Conservation (phyloP, 768 basidiomycete genomes). For the Boletus rufocinnamomeus region DNA sequence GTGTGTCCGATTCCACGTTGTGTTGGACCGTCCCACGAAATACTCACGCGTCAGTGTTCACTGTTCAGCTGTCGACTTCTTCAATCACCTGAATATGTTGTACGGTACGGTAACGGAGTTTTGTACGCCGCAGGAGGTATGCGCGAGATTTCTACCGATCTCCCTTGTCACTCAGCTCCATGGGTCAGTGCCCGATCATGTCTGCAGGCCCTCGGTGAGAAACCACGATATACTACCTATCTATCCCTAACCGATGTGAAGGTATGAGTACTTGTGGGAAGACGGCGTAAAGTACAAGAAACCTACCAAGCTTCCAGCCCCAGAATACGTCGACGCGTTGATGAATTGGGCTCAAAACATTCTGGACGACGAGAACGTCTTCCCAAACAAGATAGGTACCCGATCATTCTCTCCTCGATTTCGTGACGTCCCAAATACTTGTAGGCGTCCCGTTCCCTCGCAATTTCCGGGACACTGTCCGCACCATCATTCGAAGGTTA, state of each 20-base stretch:
- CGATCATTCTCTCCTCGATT: slow-evolving; percentile 8
- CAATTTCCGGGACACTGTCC: slow-evolving; percentile 87
- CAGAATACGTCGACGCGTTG: slow-evolving; percentile 94
- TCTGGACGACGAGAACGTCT: slow-evolving; percentile 88
- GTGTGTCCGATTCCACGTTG: slow-evolving; percentile 45
- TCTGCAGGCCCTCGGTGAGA: slow-evolving; percentile 89
- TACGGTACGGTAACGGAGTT: slow-evolving; percentile 99
- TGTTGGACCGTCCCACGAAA: not conserved
- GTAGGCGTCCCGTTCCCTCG: slow-evolving; percentile 88
- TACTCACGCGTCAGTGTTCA: slow-evolving; percentile 4
- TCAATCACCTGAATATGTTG: slow-evolving; percentile 99
- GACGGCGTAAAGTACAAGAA: slow-evolving; percentile 85
- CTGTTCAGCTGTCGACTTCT: slow-evolving; percentile 93
- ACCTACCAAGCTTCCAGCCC: slow-evolving; percentile 92
- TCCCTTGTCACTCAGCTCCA: slow-evolving; percentile 9
- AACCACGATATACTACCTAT: not conserved
- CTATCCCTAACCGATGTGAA: slow-evolving; percentile 34
- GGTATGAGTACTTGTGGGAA: slow-evolving; percentile 96
- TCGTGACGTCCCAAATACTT: slow-evolving; percentile 8
- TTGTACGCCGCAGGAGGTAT: slow-evolving; percentile 89
- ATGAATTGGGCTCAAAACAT: slow-evolving; percentile 98
- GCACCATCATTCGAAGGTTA: slow-evolving; percentile 86
- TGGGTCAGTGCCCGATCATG: slow-evolving; percentile 86
- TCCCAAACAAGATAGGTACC: slow-evolving; percentile 93
- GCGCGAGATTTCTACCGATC: slow-evolving; percentile 21